Percentiles rank a stretch among this genome's conserved stretches.
phyloP scores from a whole-genome alignment of 352 stramenopile genomes.

The Phytophthora hibernalis region DNA sequence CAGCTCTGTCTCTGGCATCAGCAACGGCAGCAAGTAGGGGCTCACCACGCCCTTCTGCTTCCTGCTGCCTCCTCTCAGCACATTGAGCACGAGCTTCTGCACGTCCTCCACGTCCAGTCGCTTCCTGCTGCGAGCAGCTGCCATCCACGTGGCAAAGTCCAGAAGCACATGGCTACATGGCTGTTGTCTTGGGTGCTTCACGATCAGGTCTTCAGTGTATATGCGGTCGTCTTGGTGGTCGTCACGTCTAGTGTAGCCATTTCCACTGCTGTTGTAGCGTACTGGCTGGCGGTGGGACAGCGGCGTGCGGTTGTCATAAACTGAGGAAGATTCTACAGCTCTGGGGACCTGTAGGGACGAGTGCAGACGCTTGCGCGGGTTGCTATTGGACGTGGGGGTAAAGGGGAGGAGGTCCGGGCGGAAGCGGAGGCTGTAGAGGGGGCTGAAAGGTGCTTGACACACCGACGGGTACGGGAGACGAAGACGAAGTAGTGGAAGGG shows the following conservation, averaged over 20 bases:
- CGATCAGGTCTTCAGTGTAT: conserved; percentile 69
- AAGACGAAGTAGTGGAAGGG: background rate
- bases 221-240: conserved; percentile 46
- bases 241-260: conserved; percentile 24
- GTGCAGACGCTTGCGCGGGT: conserved; percentile 31
- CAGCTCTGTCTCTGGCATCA: conserved; percentile 48
- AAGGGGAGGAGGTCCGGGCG: background rate
- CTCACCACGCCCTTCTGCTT: conserved; percentile 35
- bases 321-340: background rate
- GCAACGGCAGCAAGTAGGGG: conserved; percentile 61
- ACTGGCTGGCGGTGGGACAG: conserved; percentile 27
- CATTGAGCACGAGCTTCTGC: conserved; percentile 65
- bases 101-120: conserved; percentile 69
- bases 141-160: conserved; percentile 78
- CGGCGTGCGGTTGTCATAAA: conserved; percentile 28
- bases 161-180: conserved; percentile 69
- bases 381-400: conserved; percentile 15
- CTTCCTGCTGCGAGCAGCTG: conserved; percentile 46
- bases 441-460: background rate
- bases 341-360: conserved; percentile 8
- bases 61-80: conserved; percentile 34
- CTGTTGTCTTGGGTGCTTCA: conserved; percentile 75
- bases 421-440: conserved; percentile 3
- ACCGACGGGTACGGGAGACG: background rate
- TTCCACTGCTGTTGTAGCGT: conserved; percentile 21